phyloP scores from a whole-genome alignment of 1,284 basidiomycete species.

The Cystobasidium slooffiae region DNA sequence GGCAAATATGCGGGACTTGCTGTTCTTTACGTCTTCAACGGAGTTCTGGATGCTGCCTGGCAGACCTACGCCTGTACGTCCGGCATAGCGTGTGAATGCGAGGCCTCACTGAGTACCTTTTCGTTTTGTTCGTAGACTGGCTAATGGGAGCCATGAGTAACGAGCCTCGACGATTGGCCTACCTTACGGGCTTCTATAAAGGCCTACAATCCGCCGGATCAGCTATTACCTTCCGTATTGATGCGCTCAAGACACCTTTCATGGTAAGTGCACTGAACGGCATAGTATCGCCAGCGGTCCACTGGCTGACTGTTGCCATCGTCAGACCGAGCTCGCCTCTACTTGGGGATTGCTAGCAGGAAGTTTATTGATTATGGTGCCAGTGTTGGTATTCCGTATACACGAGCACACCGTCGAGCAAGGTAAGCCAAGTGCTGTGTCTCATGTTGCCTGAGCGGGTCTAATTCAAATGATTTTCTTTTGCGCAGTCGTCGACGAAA shows the following conservation, averaged over 20 bases:
- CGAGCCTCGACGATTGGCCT: constrained; percentile 58
- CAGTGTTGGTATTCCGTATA: constrained; percentile 46
- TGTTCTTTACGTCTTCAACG: constrained; percentile 66
- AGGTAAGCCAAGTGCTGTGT: background rate
- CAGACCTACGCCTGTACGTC: constrained; percentile 65
- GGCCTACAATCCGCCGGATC: constrained; percentile 52
- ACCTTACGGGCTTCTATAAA: constrained; percentile 64
- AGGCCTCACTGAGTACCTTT: background rate
- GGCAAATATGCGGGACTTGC: constrained; percentile 63
- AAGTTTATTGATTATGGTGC: constrained; percentile 45
- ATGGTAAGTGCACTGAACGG: constrained; percentile 39
- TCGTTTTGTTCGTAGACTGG: constrained; percentile 8
- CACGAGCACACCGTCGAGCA: constrained; percentile 42
- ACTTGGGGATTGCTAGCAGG: constrained; percentile 49
- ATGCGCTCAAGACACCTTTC: constrained; percentile 42
- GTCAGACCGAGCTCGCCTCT: constrained; percentile 45
- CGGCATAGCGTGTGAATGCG: background rate
- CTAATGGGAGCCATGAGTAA: constrained; percentile 25
- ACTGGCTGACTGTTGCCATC: constrained; percentile 1
- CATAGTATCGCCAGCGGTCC: too few relatives aligned
- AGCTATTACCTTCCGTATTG: constrained; percentile 48
- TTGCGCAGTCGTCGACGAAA: constrained; percentile 5
- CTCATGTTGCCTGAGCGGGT: background rate
- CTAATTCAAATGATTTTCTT: background rate
- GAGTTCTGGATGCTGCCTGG: constrained; percentile 66